Conservation (phyloP, 192 early-diverging fungal species). For the Backusella parvicylindrica region DNA sequence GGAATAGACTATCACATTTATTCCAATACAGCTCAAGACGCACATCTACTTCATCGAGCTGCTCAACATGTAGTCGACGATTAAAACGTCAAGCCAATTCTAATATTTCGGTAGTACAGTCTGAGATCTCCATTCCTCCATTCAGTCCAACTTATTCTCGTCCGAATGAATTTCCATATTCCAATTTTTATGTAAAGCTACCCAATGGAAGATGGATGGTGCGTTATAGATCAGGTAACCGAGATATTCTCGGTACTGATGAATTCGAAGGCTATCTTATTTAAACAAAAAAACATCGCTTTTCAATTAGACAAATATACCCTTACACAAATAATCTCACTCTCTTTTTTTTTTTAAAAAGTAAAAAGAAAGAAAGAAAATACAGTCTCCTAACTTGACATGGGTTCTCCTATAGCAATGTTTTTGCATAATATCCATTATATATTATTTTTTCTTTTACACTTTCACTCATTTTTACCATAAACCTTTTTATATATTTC, state of each 20-base stretch:
- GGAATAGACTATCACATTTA: constrained; percentile 1
- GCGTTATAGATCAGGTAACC: constrained; percentile 30
- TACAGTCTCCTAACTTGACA: neutral
- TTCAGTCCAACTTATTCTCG: constrained; percentile 26
- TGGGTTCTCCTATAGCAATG: neutral
- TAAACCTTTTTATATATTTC: too few relatives aligned
- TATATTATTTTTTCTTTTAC: neutral
- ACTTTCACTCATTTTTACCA: neutral
- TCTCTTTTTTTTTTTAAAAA: neutral
- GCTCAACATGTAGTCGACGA: neutral
- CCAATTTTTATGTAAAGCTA: constrained; percentile 32
- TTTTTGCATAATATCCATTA: neutral
- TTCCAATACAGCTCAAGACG: neutral
- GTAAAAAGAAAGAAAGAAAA: neutral
- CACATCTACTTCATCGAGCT: neutral
- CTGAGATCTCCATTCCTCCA: constrained; percentile 14
- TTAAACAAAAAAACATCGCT: constrained; percentile 5
- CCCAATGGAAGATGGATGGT: constrained; percentile 39
- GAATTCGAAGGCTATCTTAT: constrained; percentile 34
- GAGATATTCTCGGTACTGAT: constrained; percentile 36
- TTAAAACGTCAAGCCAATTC: neutral
- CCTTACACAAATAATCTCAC: neutral
- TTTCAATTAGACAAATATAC: neutral
- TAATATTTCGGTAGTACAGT: neutral
- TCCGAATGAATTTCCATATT: constrained; percentile 31